A percentile compares a stretch with the other conserved stretches of the same genome.
Conservation (phyloP, 2,329 filamentous ascomycete genomes). For the Dactylellina parvicollis region DNA sequence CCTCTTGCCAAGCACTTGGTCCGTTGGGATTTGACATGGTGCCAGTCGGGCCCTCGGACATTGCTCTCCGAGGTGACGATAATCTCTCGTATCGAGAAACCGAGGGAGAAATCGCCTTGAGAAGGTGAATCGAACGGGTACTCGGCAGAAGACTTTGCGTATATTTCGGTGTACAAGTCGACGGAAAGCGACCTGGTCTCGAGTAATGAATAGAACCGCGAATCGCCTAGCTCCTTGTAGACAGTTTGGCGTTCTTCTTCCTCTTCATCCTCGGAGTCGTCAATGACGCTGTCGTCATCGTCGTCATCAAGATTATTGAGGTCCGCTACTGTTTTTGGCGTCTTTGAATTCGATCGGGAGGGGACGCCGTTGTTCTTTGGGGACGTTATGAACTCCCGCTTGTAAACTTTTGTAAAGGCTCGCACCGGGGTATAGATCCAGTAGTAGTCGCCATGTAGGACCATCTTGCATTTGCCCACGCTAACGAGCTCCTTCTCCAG, state of each 20-base stretch:
- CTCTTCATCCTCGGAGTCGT: conserved; percentile 48
- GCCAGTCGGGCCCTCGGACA: conserved; percentile 50
- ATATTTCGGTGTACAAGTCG: conserved; percentile 50
- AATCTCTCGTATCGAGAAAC: conserved; percentile 53
- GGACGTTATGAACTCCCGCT: conserved; percentile 41
- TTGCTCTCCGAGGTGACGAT: conserved; percentile 50
- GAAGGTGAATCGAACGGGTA: conserved; percentile 32
- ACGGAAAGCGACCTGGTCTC: conserved; percentile 50
- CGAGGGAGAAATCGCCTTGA: conserved; percentile 52
- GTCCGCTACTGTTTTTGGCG: conserved; percentile 44
- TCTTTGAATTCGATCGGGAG: conserved; percentile 48
- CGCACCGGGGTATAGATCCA: conserved; percentile 53
- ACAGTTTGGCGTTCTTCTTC: conserved; percentile 47
- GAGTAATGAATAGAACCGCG: conserved; percentile 51
- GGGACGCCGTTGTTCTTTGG: conserved; percentile 12
- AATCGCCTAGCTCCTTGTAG: conserved; percentile 49
- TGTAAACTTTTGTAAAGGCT: conserved; percentile 53
- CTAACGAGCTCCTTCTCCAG: conserved; percentile 46
- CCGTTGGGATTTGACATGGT: conserved; percentile 49
- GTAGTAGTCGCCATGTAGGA: conserved; percentile 50
- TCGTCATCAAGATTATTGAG: conserved; percentile 32
- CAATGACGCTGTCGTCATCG: conserved; percentile 48
- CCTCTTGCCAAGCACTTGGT: conserved; percentile 45
- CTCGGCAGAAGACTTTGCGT: conserved; percentile 46
- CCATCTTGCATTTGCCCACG: conserved; percentile 52